Conservation (phyloP, 441 rosid genomes). For the Dalechampia spathulata region DNA sequence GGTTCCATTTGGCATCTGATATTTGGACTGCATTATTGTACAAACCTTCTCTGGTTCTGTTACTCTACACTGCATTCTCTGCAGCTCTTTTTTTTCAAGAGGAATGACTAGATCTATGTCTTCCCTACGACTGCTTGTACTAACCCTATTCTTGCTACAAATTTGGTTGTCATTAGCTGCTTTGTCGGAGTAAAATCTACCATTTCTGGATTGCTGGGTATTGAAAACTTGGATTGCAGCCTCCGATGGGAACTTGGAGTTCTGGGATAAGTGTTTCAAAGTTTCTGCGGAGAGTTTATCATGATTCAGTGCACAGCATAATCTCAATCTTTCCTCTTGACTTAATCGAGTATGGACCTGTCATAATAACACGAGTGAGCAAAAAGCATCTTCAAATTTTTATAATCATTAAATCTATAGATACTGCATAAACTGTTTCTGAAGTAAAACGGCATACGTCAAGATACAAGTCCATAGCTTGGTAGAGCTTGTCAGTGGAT, state of each 20-base stretch:
- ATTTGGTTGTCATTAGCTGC: not conserved
- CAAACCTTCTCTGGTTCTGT: constrained; percentile 19
- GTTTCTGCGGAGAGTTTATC: constrained; percentile 39
- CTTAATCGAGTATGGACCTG: constrained; percentile 40
- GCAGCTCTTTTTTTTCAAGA: constrained; percentile 17
- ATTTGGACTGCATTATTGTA: constrained; percentile 19
- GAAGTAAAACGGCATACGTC: constrained; percentile 24
- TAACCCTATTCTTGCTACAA: too few species aligned
- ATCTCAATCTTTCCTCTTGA: constrained; percentile 27
- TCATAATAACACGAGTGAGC: constrained; percentile 1
- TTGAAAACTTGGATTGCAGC: constrained; percentile 26
- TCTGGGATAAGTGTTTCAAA: constrained; percentile 23
- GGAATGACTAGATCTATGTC: constrained; percentile 14
- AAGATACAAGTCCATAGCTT: constrained; percentile 43
- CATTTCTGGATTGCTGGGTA: constrained; percentile 23
- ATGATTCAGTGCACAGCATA: constrained; percentile 32
- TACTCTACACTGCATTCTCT: not conserved
- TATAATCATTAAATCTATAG: not conserved
- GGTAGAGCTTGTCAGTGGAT: constrained; percentile 34
- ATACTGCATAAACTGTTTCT: not conserved
- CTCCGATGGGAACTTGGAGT: constrained; percentile 35
- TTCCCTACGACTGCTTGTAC: constrained; percentile 7
- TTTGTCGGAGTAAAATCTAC: not conserved
- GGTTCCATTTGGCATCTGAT: constrained; percentile 15
- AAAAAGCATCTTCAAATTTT: not conserved